Base-by-base conservation (phyloP, 2,329 filamentous ascomycete species). In the Taxawa tesnikishii region DNA sequence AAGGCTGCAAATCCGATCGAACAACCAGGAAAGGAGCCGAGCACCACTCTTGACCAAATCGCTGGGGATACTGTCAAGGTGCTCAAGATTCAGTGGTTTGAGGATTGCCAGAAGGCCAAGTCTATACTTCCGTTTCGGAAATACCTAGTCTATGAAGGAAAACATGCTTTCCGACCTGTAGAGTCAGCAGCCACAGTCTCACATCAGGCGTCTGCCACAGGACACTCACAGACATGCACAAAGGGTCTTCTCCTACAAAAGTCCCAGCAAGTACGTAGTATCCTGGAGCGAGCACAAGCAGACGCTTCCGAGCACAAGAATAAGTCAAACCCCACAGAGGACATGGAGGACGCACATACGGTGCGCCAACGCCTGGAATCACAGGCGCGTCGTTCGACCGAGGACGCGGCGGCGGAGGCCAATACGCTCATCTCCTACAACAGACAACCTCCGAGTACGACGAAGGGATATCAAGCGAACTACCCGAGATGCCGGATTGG, bases 391-490 rank as follows among this genome's bases (percentile, higher is more conserved):
- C n/a, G n/a, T n/a, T n/a, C n/a, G n/a, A n/a, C n/a, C n/a, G n/a
- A n/a, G n/a, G n/a, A 8, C 28, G 16, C 21, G 44, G 44, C 9
- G 46, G 46, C 14, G 45, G n/a, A n/a, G n/a, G 46, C 13, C 48
- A 45, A 28, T 40, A 46, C 38, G 62, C 62, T 29, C 56, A 59
- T 33, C 56, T 92, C 5, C 49, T 75, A 7, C 74, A 75, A 23
- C 67, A 81, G 47, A 82, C 79, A 1, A 94, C 85, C 0, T 82
- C 79, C 3, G 84, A 93, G 37, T 70, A 87, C 36, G 81, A 92
- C 15, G 63, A 68, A 12, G 54, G 58, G 1, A 47, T 51, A 16
- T 59, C 16, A 36, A 55, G 38, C 21, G 55, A 68, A 3, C 50
- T 83, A 1, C 83, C 82, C 0, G 63, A 69, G 0, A 57, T 83